These are phyloP conservation scores for Naegleria lovaniensis DNA, from an alignment of 208 protist species.

Conservation along the genomic window DNA sequence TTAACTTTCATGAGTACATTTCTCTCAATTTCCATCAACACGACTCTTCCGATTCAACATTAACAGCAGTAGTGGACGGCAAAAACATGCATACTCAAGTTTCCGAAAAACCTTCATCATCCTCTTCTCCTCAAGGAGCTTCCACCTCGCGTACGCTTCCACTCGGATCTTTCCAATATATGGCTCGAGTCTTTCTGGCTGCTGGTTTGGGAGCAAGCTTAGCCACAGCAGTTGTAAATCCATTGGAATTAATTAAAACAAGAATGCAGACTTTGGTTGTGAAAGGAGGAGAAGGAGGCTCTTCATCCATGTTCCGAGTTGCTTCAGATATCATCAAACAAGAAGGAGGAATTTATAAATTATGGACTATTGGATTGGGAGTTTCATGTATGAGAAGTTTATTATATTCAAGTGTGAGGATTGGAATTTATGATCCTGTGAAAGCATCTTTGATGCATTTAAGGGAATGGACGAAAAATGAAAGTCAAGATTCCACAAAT, in stretches of 20 bases:
- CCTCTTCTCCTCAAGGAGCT: too few species aligned
- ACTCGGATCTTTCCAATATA: neutral
- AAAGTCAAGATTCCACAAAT: neutral
- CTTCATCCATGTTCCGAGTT: neutral
- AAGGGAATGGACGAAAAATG: neutral
- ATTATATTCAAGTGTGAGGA: slow-evolving; percentile 17
- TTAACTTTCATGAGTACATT: too few species aligned
- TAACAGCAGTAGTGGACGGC: too few species aligned
- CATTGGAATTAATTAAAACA: slow-evolving; percentile 12
- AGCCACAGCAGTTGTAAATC: neutral
- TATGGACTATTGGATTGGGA: neutral
- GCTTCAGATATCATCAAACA: neutral
- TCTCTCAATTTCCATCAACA: too few species aligned
- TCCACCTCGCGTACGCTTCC: too few species aligned
- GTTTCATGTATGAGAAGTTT: neutral
- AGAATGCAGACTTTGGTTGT: neutral
- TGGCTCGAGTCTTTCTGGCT: neutral
- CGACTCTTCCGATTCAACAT: too few species aligned
- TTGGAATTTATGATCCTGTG: slow-evolving; percentile 24
- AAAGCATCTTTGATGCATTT: neutral
- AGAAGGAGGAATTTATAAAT: neutral
- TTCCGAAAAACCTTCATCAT: too few species aligned
- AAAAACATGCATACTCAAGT: too few species aligned
- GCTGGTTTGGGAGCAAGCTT: neutral
- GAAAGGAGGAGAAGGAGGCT: neutral